A percentile compares a stretch with the other conserved stretches of the same genome.
Evolutionary conservation across 202 grass and related monocot species (phyloP).

Genomic region (Zoysia matrella): DNA sequence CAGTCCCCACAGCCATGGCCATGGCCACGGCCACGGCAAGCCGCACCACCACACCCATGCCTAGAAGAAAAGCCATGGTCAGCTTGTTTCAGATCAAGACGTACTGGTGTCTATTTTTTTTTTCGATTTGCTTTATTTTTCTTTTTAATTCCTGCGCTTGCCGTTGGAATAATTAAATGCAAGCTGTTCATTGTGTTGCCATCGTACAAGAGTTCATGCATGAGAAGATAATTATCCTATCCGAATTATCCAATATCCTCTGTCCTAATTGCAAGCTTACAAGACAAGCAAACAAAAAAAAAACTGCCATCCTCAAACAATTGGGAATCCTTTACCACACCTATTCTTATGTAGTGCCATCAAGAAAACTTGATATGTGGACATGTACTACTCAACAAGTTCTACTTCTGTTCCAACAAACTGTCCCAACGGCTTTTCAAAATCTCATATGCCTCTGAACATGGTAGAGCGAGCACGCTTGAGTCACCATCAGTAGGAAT

Average conservation of each 20-base stretch:
- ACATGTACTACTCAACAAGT: neutral
- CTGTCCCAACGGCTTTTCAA: slow-evolving; percentile 70
- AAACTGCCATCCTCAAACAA: too few relatives aligned
- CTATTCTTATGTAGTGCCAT: neutral
- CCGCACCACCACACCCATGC: neutral
- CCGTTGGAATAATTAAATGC: too few relatives aligned
- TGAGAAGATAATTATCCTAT: too few relatives aligned
- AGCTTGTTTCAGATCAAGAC: neutral
- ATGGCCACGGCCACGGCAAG: neutral
- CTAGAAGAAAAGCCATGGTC: neutral
- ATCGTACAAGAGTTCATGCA: too few relatives aligned
- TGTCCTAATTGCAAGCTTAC: too few relatives aligned
- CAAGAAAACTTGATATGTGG: neutral
- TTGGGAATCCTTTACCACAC: too few relatives aligned
- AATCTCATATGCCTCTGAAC: slow-evolving; percentile 63
- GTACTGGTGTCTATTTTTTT: too few relatives aligned
- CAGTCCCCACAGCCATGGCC: neutral
- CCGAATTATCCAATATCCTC: too few relatives aligned
- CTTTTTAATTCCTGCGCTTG: too few relatives aligned
- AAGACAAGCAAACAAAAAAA: too few relatives aligned
- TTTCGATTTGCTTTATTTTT: neutral
- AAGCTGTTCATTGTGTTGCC: too few relatives aligned
- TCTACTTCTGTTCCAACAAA: slow-evolving; percentile 62
- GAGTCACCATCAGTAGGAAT: slow-evolving; percentile 39
- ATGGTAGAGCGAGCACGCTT: slow-evolving; percentile 57